Conservation (phyloP, 2,329 filamentous ascomycete genomes). For the Fusarium multiceps region DNA sequence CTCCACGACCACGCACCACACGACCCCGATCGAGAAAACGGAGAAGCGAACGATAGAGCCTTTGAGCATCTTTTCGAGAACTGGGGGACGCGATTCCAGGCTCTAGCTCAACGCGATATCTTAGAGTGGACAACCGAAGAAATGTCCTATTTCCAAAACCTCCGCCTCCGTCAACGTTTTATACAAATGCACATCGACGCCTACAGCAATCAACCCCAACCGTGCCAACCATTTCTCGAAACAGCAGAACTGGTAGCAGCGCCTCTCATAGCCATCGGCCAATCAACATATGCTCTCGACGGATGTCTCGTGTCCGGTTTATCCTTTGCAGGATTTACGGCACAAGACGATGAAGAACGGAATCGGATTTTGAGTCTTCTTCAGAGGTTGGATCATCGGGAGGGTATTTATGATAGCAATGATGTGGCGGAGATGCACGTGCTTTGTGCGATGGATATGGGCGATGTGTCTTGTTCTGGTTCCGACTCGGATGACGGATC, state of each 20-base stretch:
- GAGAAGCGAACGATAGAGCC: accelerated
- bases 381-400: background rate
- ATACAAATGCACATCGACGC: slow-evolving; percentile 1
- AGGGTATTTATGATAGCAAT: slow-evolving; percentile 20
- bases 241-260: background rate
- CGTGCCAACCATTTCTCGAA: background rate
- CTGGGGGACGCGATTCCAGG: background rate
- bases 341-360: too few relatives aligned
- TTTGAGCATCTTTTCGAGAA: background rate
- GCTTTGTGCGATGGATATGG: background rate
- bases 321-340: background rate
- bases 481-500: background rate
- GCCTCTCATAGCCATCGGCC: background rate
- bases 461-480: background rate
- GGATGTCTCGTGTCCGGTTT: slow-evolving; percentile 1
- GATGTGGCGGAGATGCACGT: slow-evolving; percentile 13
- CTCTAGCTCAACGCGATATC: background rate
- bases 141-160: background rate
- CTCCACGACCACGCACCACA: slow-evolving; percentile 10
- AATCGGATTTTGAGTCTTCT: background rate
- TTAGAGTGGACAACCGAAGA: background rate
- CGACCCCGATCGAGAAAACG: background rate
- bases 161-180: background rate
- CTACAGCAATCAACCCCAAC: background rate
- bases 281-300: background rate